A percentile compares a stretch with the other conserved stretches of the same genome.
Conservation (phyloP, 2,329 filamentous ascomycete genomes). For the Colletotrichum tropicicola region DNA sequence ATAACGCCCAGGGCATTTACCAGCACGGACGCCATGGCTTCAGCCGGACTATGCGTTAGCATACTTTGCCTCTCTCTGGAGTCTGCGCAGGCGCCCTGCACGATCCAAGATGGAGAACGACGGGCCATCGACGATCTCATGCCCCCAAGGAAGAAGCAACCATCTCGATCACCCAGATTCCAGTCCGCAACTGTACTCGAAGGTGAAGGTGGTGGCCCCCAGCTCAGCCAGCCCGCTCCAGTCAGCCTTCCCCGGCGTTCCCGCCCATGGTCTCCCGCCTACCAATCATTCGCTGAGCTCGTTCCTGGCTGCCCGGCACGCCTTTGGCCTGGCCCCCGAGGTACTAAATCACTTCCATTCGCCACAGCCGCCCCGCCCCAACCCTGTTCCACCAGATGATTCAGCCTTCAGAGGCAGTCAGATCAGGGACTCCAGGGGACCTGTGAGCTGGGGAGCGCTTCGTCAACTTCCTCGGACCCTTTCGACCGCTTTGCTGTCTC, state of each 20-base stretch:
- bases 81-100: not conserved
- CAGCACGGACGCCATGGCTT: slow-evolving; percentile 20
- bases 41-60: slow-evolving; percentile 18
- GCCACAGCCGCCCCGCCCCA: slow-evolving; percentile 1
- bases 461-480: not conserved
- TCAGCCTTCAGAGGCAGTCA: not conserved
- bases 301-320: slow-evolving; percentile 2
- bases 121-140: slow-evolving; percentile 22
- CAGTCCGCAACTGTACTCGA: not conserved
- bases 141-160: slow-evolving; percentile 4
- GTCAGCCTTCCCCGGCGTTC: slow-evolving; percentile 15
- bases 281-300: slow-evolving; percentile 4
- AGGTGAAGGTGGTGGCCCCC: not conserved
- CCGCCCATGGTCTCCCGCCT: not conserved
- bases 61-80: not conserved
- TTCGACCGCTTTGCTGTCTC: not conserved
- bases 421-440: not conserved
- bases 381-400: not conserved
- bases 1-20: not conserved
- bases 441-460: not conserved
- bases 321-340: not conserved
- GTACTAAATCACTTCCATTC: not conserved
- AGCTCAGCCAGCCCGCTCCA: slow-evolving; percentile 8
- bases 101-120: slow-evolving; percentile 15
- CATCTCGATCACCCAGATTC: slow-evolving; percentile 8